These are phyloP conservation scores for Thelonectria blattea DNA, from an alignment of 2,329 filamentous ascomycete genomes.

Conservation along the genomic window DNA sequence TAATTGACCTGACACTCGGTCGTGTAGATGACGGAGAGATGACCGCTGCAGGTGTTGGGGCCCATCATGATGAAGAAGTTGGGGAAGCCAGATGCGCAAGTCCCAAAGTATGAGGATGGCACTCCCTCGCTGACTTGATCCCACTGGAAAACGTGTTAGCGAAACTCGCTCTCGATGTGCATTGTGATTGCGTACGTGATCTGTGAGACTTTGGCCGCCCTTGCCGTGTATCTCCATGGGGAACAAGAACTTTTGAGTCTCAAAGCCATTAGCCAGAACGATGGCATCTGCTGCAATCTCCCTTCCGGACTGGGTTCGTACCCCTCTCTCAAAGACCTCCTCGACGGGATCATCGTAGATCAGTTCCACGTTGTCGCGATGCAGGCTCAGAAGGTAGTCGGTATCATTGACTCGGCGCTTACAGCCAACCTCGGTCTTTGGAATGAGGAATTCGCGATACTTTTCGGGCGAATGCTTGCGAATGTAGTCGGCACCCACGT, in stretches of 20 bases:
- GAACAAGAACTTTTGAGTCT: conserved; percentile 53
- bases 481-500: conserved; percentile 37
- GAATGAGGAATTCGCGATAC: conserved; percentile 41
- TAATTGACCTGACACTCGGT: conserved; percentile 60
- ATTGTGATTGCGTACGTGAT: conserved; percentile 45
- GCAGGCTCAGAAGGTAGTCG: conserved; percentile 40
- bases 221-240: conserved; percentile 54
- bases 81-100: conserved; percentile 53
- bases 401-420: conserved; percentile 46
- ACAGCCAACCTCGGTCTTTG: conserved; percentile 43
- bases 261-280: conserved; percentile 56
- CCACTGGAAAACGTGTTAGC: conserved; percentile 37
- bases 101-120: conserved; percentile 54
- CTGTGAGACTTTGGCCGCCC: conserved; percentile 45
- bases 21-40: conserved; percentile 56
- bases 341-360: conserved; percentile 29
- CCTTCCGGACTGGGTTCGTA: conserved; percentile 28
- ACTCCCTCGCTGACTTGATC: conserved; percentile 31
- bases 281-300: conserved; percentile 43
- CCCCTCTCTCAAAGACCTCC: conserved; percentile 20
- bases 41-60: conserved; percentile 50
- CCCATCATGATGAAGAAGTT: conserved; percentile 48
- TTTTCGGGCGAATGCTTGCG: conserved; percentile 31
- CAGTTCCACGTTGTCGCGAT: conserved; percentile 40
- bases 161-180: fast-evolving